These are phyloP conservation scores for Rhodamnia argentea DNA, from an alignment of 345 rosid species.

Conservation along the genomic window DNA sequence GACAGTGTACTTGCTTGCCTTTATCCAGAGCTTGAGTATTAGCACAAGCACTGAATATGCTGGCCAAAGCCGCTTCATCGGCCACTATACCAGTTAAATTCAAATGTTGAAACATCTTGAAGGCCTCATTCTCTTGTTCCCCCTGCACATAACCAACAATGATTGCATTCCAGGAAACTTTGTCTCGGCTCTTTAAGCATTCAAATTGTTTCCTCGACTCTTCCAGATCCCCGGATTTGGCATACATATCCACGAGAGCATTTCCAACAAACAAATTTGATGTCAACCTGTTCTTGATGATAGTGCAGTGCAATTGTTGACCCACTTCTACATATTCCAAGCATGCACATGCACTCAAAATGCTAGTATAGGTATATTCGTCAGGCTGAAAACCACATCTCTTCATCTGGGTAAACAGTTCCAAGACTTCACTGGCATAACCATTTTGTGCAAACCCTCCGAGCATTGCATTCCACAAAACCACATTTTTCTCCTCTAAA, in stretches of 20 bases:
- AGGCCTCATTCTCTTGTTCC: conserved; percentile 61
- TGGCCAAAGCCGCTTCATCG: conserved; percentile 74
- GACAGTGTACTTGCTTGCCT: conserved; percentile 65
- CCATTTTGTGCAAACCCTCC: conserved; percentile 81
- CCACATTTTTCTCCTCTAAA: conserved; percentile 58
- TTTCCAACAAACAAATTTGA: conserved; percentile 72
- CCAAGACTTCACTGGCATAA: conserved; percentile 35
- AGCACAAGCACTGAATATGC: conserved; percentile 78
- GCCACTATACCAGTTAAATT: conserved; percentile 35
- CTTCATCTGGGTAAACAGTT: conserved; percentile 56
- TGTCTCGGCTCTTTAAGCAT: conserved; percentile 39
- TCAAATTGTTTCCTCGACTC: conserved; percentile 78
- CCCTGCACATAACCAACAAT: conserved; percentile 83
- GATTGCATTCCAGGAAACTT: conserved; percentile 89
- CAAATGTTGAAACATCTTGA: conserved; percentile 58
- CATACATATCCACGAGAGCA: conserved; percentile 92
- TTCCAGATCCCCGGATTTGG: conserved; percentile 59
- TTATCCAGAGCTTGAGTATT: conserved; percentile 41
- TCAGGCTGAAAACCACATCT: conserved; percentile 56
- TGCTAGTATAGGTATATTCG: conserved; percentile 79
- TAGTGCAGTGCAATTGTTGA: conserved; percentile 57
- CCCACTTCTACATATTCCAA: conserved; percentile 46
- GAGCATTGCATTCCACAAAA: conserved; percentile 84
- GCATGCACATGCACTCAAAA: conserved; percentile 76
- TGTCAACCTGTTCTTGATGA: conserved; percentile 49